These are phyloP conservation scores for Citeromyces nyonsensis DNA, from an alignment of 805 yeast species.

Conservation along the genomic window DNA sequence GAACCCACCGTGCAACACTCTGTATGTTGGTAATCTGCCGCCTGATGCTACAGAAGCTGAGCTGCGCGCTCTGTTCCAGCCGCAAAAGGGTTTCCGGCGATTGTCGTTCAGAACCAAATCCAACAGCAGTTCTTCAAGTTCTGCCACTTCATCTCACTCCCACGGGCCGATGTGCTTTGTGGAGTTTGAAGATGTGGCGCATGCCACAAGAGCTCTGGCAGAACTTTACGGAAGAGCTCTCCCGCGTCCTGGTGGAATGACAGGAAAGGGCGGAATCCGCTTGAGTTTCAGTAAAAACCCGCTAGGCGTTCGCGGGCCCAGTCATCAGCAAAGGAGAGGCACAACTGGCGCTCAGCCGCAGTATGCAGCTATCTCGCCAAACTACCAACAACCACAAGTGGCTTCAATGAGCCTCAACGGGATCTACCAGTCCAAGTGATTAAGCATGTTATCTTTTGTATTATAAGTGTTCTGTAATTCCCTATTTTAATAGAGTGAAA, in stretches of 20 bases:
- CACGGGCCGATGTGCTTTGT: constrained; percentile 97
- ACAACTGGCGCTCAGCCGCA: no score
- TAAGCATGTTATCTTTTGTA: no score
- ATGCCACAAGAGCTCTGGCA: constrained; percentile 87
- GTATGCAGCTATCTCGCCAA: no score
- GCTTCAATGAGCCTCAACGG: no score
- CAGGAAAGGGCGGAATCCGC: constrained; percentile 85
- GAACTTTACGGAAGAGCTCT: constrained; percentile 87
- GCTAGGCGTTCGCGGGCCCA: constrained; percentile 74
- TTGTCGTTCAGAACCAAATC: constrained; percentile 76
- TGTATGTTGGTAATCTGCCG: constrained; percentile 93
- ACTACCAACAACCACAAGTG: no score
- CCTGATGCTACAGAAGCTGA: constrained; percentile 95
- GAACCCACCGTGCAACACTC: constrained; percentile 95
- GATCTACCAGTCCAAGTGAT: no score
- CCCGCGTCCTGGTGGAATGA: constrained; percentile 59
- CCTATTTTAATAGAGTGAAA: background rate
- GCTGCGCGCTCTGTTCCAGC: constrained; percentile 70
- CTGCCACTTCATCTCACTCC: constrained; percentile 7
- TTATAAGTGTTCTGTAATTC: no score
- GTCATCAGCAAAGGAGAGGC: no score
- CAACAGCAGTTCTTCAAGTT: background rate
- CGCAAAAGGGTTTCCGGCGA: constrained; percentile 86
- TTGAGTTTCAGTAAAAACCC: constrained; percentile 93
- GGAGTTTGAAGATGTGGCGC: constrained; percentile 91